These are phyloP conservation scores for Vitis amurensis DNA, from an alignment of 164 flowering plant genomes.

Conservation along the genomic window DNA sequence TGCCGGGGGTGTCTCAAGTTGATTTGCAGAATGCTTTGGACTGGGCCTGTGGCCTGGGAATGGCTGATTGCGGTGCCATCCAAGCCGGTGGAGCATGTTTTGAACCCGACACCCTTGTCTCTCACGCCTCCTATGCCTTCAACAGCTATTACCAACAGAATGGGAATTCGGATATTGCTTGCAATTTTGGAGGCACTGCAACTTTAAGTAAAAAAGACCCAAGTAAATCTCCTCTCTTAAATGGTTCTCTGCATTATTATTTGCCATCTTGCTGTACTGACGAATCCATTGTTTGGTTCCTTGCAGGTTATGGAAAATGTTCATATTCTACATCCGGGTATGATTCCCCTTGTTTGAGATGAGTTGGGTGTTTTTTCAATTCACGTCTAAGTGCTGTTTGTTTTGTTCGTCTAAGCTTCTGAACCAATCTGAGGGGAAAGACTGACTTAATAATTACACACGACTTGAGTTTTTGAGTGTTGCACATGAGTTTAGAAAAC, in stretches of 20 bases:
- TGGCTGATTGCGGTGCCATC: conserved; percentile 61
- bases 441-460: too few species aligned
- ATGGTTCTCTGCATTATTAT: too few species aligned
- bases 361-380: too few species aligned
- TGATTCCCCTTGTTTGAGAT: conserved; percentile 3
- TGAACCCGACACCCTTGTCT: conserved; percentile 69
- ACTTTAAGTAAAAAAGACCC: conserved; percentile 54
- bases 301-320: conserved; percentile 71
- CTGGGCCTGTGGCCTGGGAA: conserved; percentile 91
- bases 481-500: too few species aligned
- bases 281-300: neutral
- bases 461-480: too few species aligned
- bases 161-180: conserved; percentile 79
- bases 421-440: too few species aligned
- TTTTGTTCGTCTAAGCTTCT: too few species aligned
- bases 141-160: conserved; percentile 81
- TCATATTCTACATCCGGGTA: conserved; percentile 53
- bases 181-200: conserved; percentile 91
- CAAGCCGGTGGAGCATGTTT: conserved; percentile 61
- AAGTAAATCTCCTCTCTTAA: conserved; percentile 34
- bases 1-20: conserved; percentile 48
- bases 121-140: conserved; percentile 95
- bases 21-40: conserved; percentile 84
- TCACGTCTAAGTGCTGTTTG: neutral
- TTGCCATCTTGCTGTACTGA: neutral